Conservation (phyloP, 768 basidiomycete species). For the Vishniacozyma victoriae region DNA sequence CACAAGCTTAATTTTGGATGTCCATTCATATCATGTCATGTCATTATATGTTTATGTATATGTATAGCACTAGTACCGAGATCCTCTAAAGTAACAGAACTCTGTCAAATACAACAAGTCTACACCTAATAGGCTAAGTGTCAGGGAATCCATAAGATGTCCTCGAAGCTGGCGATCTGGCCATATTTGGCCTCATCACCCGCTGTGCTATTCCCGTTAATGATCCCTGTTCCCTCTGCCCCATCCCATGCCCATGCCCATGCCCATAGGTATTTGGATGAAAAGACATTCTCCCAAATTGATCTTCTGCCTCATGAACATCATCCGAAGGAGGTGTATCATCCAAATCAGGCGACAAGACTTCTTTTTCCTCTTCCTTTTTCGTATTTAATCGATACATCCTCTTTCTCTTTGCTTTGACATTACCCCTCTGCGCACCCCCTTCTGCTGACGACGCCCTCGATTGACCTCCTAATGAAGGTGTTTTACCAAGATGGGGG, state of each 20-base stretch:
- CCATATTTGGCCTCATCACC: conserved; percentile 26
- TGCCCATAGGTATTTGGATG: not conserved
- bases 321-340: not conserved
- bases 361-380: not conserved
- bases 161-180: conserved; percentile 24
- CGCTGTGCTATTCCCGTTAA: conserved; percentile 9
- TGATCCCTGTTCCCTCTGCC: not conserved
- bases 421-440: conserved; percentile 31
- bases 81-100: too few species aligned
- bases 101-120: too few species aligned
- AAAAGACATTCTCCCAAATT: not conserved
- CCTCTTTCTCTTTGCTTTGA: conserved; percentile 71
- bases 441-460: not conserved
- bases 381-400: conserved; percentile 57
- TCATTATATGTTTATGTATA: too few species aligned
- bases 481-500: conserved; percentile 52
- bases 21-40: too few species aligned
- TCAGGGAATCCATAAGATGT: conserved; percentile 36
- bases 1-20: too few species aligned
- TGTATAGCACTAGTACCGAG: too few species aligned
- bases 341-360: conserved; percentile 2
- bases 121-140: too few species aligned
- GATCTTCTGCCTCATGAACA: not conserved
- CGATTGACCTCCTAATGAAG: not conserved
- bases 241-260: not conserved